Conservation (phyloP, 2,329 filamentous ascomycete genomes). For the Pyrenophora seminiperda region DNA sequence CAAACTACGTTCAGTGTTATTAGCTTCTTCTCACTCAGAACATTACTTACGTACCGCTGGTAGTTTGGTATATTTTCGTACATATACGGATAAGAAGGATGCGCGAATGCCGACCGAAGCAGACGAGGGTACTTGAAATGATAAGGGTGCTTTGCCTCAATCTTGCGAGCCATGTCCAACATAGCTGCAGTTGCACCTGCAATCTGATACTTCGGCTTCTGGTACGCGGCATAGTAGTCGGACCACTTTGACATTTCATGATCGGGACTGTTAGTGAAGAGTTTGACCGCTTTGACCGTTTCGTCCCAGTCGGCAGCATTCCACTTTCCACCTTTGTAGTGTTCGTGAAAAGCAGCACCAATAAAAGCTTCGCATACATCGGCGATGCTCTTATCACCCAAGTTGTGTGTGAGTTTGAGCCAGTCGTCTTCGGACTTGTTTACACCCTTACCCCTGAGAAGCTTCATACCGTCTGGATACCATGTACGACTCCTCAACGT, state of each 20-base stretch:
- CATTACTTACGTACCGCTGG: slow-evolving; percentile 56
- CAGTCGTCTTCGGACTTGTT: slow-evolving; percentile 56
- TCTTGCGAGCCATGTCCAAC: slow-evolving; percentile 66
- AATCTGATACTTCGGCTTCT: slow-evolving; percentile 72
- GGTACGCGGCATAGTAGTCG: slow-evolving; percentile 75
- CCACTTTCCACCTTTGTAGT: slow-evolving; percentile 53
- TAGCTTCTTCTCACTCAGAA: too few relatives aligned
- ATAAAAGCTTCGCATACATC: slow-evolving; percentile 96
- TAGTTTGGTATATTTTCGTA: slow-evolving; percentile 85
- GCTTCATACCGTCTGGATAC: slow-evolving; percentile 81
- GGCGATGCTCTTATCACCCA: slow-evolving; percentile 88
- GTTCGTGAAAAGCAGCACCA: slow-evolving; percentile 73
- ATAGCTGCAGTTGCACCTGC: slow-evolving; percentile 68
- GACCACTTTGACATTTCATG: slow-evolving; percentile 72
- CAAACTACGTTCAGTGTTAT: slow-evolving; percentile 55
- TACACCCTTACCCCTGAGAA: slow-evolving; percentile 72
- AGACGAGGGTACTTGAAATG: slow-evolving; percentile 76
- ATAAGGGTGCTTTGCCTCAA: slow-evolving; percentile 66
- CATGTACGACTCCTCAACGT: slow-evolving; percentile 66
- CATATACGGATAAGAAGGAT: slow-evolving; percentile 77
- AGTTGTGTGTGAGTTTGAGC: slow-evolving; percentile 60
- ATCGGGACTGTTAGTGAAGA: slow-evolving; percentile 69
- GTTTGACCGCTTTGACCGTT: slow-evolving; percentile 68
- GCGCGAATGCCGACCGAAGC: slow-evolving; percentile 82
- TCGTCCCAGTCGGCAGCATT: slow-evolving; percentile 59